Conservation (phyloP, 2,329 filamentous ascomycete genomes). For the Epichloe festucae region DNA sequence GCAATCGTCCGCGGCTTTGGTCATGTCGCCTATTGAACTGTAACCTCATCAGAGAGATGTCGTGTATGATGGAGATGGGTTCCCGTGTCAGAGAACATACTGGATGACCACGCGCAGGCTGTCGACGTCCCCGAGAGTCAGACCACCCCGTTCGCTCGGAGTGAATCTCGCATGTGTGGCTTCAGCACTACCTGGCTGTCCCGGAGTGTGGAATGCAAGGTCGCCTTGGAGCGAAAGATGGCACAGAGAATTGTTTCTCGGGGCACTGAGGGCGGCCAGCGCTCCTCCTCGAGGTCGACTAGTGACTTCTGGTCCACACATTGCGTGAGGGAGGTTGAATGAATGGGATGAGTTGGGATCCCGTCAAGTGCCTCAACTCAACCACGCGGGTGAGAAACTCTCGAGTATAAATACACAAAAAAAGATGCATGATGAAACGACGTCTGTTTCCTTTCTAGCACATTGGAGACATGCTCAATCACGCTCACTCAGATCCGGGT, state of each 20-base stretch:
- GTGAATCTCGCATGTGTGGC: conserved; percentile 33
- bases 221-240: conserved; percentile 17
- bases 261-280: conserved; percentile 28
- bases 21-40: conserved; percentile 29
- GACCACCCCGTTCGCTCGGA: conserved; percentile 12
- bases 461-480: conserved; percentile 3
- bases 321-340: conserved; percentile 10
- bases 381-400: neutral
- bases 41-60: conserved; percentile 11
- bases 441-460: neutral
- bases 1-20: conserved; percentile 25
- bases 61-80: neutral
- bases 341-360: neutral
- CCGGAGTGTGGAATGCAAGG: conserved; percentile 31
- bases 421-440: neutral
- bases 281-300: conserved; percentile 31
- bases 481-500: neutral
- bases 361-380: neutral
- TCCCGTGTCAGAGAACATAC: conserved; percentile 17
- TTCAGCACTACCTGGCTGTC: conserved; percentile 20
- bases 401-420: neutral
- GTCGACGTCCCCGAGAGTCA: conserved; percentile 6
- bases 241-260: conserved; percentile 4
- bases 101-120: conserved; percentile 30
- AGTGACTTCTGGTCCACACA: conserved; percentile 32